Conservation (phyloP, 1,284 basidiomycete genomes). For the Schizophyllum amplum region DNA sequence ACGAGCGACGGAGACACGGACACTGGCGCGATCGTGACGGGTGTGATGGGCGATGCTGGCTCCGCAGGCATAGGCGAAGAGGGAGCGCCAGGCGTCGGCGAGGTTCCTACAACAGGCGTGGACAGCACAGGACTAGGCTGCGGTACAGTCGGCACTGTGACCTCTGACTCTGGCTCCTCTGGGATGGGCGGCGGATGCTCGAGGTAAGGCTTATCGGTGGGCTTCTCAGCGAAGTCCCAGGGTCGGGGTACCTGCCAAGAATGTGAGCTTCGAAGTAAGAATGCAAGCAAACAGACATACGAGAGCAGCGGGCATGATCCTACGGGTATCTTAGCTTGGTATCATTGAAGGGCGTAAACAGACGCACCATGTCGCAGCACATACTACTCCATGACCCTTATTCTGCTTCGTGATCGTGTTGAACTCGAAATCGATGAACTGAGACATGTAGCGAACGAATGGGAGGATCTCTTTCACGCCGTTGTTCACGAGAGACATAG, state of each 20-base stretch:
- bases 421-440: conserved; percentile 70
- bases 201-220: too few species aligned
- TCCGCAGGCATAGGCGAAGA: conserved; percentile 26
- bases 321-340: conserved; percentile 17
- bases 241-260: conserved; percentile 46
- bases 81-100: too few species aligned
- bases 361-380: conserved; percentile 70
- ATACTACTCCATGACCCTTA: conserved; percentile 68
- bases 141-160: too few species aligned
- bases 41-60: conserved; percentile 26
- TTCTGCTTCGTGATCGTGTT: conserved; percentile 53
- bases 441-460: conserved; percentile 70
- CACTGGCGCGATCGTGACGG: conserved; percentile 4
- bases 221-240: conserved; percentile 55
- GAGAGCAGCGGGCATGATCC: conserved; percentile 73
- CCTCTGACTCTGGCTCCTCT: too few species aligned
- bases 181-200: not conserved
- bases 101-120: conserved; percentile 11
- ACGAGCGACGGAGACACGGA: too few species aligned
- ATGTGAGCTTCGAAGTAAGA: not conserved
- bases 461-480: conserved; percentile 72
- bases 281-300: conserved; percentile 17
- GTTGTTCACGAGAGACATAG: conserved; percentile 54
- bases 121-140: too few species aligned
- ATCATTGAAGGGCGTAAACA: not conserved